These are phyloP conservation scores for Apostasia ramifera DNA, from an alignment of 106 monocot species.

Conservation along the genomic window DNA sequence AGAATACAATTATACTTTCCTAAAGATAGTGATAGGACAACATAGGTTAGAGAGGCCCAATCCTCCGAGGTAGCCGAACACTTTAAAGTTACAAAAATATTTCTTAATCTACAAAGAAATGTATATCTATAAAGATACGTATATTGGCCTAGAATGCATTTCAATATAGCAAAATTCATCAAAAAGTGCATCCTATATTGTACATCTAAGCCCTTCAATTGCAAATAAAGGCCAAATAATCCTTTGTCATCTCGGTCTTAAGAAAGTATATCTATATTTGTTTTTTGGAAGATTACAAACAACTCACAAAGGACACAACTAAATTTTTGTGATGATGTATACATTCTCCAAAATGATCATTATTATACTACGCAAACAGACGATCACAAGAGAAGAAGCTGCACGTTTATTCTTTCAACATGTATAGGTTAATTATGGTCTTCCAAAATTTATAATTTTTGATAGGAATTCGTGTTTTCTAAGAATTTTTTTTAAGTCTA, in stretches of 20 bases:
- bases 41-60: background rate
- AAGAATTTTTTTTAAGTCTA: too few species aligned
- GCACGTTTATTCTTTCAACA: background rate
- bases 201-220: conserved; percentile 3
- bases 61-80: conserved; percentile 3
- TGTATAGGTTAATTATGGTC: background rate
- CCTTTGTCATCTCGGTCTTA: background rate
- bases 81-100: background rate
- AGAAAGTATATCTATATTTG: conserved; percentile 12
- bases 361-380: conserved; percentile 1
- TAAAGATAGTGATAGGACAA: background rate
- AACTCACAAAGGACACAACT: background rate
- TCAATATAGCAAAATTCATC: background rate
- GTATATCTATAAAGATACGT: background rate
- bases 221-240: background rate
- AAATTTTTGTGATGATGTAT: conserved; percentile 5
- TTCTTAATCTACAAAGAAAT: background rate
- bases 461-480: too few species aligned
- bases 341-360: conserved; percentile 1
- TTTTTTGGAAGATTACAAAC: background rate
- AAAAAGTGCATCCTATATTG: background rate
- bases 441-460: background rate
- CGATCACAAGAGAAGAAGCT: background rate
- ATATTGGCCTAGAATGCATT: conserved; percentile 1
- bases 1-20: background rate